Conservation (phyloP, 1,284 basidiomycete species). For the Mycena sp. region DNA sequence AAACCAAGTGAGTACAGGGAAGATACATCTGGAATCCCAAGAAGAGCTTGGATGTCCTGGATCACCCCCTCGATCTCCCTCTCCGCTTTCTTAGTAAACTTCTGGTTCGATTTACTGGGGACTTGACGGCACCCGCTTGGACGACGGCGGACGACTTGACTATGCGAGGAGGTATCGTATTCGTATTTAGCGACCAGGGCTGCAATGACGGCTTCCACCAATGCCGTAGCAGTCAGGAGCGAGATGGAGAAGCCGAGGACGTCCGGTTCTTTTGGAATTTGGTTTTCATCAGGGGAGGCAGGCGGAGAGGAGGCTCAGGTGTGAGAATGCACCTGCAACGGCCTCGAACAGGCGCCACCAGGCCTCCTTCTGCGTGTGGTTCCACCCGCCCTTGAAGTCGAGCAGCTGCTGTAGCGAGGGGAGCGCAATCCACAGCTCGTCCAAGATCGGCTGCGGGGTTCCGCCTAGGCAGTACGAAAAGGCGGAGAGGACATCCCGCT, state of each 20-base stretch:
- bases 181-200: slow-evolving; percentile 50
- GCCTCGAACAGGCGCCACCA: slow-evolving; percentile 60
- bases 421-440: slow-evolving; percentile 65
- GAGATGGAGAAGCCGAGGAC: slow-evolving; percentile 60
- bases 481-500: slow-evolving; percentile 62
- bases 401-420: slow-evolving; percentile 58
- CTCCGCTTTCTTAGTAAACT: slow-evolving; percentile 41
- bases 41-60: slow-evolving; percentile 53
- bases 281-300: slow-evolving; percentile 14
- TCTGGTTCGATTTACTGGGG: slow-evolving; percentile 27
- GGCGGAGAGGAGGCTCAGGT: slow-evolving; percentile 17
- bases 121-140: background rate
- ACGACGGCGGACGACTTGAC: slow-evolving; percentile 21
- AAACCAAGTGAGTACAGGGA: background rate
- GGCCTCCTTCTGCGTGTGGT: slow-evolving; percentile 50
- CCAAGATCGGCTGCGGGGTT: slow-evolving; percentile 65
- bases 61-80: slow-evolving; percentile 50
- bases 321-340: slow-evolving; percentile 60
- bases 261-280: slow-evolving; percentile 53
- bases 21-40: slow-evolving; percentile 55
- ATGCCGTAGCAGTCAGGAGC: slow-evolving; percentile 57
- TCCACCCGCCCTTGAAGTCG: slow-evolving; percentile 53
- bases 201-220: slow-evolving; percentile 54
- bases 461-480: slow-evolving; percentile 59
- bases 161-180: slow-evolving; percentile 42